Conservation (phyloP, 768 basidiomycete species). For the Lactarius sanguifluus region DNA sequence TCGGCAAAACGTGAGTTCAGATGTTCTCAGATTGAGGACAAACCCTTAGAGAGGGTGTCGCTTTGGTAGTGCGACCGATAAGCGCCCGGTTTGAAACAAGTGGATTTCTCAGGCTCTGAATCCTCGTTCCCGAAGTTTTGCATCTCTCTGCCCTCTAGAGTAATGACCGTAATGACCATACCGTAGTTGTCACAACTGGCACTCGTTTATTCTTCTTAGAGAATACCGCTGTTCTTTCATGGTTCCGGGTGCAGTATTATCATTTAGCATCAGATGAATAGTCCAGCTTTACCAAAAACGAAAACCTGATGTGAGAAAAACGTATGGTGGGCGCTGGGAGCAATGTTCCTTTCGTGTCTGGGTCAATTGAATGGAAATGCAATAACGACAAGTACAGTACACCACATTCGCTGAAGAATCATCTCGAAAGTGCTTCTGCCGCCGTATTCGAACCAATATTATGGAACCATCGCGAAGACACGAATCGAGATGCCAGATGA, state of each 20-base stretch:
- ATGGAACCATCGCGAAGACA: neutral
- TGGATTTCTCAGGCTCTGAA: no score
- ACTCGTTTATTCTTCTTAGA: no score
- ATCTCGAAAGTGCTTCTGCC: neutral
- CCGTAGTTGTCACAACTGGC: no score
- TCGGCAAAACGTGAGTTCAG: neutral
- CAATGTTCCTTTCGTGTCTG: neutral
- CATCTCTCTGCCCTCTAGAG: no score
- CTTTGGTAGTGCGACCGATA: no score
- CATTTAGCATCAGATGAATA: neutral
- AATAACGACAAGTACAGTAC: neutral
- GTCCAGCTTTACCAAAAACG: neutral
- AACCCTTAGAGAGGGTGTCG: no score
- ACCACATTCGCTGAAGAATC: neutral
- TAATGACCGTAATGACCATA: no score
- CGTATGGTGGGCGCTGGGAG: neutral
- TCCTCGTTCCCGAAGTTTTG: no score
- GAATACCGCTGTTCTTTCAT: neutral
- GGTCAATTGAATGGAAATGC: neutral
- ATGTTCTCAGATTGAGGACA: neutral
- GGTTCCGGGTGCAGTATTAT: neutral
- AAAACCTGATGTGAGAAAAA: neutral
- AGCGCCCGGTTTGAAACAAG: no score
- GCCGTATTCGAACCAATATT: neutral
- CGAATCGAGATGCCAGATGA: neutral